phyloP scores from a whole-genome alignment of 2,329 filamentous ascomycete genomes.

The Cytospora schulzeri region DNA sequence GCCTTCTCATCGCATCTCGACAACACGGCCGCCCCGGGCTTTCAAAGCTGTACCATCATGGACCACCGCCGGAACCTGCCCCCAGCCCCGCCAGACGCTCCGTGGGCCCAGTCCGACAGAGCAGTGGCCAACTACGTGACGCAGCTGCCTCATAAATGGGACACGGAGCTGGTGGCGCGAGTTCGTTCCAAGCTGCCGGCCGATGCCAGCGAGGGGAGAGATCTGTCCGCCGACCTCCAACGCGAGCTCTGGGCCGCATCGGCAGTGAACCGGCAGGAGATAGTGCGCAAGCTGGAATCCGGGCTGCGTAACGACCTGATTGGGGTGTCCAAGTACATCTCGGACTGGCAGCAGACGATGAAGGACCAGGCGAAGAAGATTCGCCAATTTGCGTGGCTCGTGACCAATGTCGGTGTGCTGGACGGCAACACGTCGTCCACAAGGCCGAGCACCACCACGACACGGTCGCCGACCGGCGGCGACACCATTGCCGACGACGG shows the following conservation, averaged over 20 bases:
- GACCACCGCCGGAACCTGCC: conserved; percentile 28
- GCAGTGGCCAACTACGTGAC: conserved; percentile 23
- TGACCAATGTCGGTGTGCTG: conserved; percentile 42
- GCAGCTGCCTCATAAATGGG: conserved; percentile 29
- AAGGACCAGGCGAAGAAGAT: conserved; percentile 33
- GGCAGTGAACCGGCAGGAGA: conserved; percentile 34
- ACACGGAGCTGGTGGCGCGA: conserved; percentile 30
- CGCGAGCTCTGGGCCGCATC: conserved; percentile 37
- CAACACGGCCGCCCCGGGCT: conserved; percentile 16
- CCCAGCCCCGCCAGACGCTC: conserved; percentile 18
- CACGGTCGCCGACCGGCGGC: neutral
- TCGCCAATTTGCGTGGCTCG: conserved; percentile 37
- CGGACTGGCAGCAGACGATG: conserved; percentile 39
- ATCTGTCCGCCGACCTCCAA: conserved; percentile 37
- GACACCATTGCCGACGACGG: neutral
- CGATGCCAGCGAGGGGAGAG: conserved; percentile 2
- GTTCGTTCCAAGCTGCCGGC: conserved; percentile 33
- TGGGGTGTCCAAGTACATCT: conserved; percentile 39
- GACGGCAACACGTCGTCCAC: conserved; percentile 29
- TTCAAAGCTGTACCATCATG: conserved; percentile 27
- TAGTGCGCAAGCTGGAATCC: conserved; percentile 33
- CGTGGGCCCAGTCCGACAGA: conserved; percentile 24
- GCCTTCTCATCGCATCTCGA: conserved; percentile 23
- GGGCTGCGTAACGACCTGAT: conserved; percentile 38
- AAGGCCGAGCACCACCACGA: neutral